Evolutionary conservation across 768 basidiomycete species (phyloP).

Genomic region (Boletus tylopilopsis): DNA sequence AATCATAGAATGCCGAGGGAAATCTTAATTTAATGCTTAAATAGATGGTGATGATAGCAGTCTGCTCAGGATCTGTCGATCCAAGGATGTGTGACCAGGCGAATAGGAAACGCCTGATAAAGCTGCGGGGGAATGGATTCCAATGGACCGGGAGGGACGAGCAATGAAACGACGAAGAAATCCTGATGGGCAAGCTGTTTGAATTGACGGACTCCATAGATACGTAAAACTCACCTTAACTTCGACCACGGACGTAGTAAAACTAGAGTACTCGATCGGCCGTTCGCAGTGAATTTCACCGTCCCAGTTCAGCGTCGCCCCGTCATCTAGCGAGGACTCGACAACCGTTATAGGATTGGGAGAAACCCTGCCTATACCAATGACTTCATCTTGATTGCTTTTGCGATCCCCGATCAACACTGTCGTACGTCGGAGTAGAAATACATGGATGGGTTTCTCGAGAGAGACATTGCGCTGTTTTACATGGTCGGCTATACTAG

Average conservation of each 20-base stretch:
- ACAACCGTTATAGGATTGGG: slow-evolving; percentile 38
- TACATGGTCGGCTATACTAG: slow-evolving; percentile 7
- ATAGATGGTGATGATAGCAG: slow-evolving; percentile 5
- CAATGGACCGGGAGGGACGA: slow-evolving; percentile 35
- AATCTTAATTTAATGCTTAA: slow-evolving; percentile 18
- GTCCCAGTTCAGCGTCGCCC: slow-evolving; percentile 55
- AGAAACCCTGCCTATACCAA: slow-evolving; percentile 47
- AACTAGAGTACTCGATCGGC: slow-evolving; percentile 44
- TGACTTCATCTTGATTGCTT: slow-evolving; percentile 24
- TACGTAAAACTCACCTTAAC: slow-evolving; percentile 42
- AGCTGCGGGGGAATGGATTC: slow-evolving; percentile 34
- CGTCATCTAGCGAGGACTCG: slow-evolving; percentile 21
- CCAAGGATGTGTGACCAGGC: slow-evolving; percentile 61
- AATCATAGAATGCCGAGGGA: slow-evolving; percentile 1
- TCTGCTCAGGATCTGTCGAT: slow-evolving; percentile 24
- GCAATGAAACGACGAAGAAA: slow-evolving; percentile 50
- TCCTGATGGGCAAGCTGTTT: slow-evolving; percentile 40
- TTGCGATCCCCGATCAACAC: slow-evolving; percentile 30
- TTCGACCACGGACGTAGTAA: slow-evolving; percentile 43
- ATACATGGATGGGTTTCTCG: slow-evolving; percentile 42
- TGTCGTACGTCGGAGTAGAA: slow-evolving; percentile 51
- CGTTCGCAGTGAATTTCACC: slow-evolving; percentile 46
- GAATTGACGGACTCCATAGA: neutral
- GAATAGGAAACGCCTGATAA: slow-evolving; percentile 53
- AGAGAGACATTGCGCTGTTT: slow-evolving; percentile 7